Evolutionary conservation across 768 basidiomycete genomes (phyloP).

Genomic region (Rhodotorula taiwanensis): DNA sequence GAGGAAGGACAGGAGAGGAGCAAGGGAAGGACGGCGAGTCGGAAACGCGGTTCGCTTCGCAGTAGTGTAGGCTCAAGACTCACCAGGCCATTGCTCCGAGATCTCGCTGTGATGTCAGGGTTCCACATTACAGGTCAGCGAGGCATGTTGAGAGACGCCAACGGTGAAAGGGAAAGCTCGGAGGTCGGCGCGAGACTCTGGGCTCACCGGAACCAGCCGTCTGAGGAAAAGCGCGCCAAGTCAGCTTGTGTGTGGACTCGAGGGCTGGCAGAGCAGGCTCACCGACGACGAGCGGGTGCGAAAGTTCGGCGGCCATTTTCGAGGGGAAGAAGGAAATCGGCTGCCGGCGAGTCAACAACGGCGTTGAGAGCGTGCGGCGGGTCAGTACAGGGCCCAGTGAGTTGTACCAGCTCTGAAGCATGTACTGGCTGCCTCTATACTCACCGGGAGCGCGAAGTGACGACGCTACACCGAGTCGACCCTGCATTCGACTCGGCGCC

Average conservation of each 20-base stretch:
- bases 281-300: slow-evolving; percentile 47
- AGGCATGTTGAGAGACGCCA: neutral
- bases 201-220: slow-evolving; percentile 47
- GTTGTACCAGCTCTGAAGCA: no score
- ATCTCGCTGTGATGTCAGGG: no score
- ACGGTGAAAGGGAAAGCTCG: neutral
- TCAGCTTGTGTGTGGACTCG: neutral
- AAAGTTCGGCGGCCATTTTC: slow-evolving; percentile 36
- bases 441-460: no score
- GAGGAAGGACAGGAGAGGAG: neutral
- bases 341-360: no score
- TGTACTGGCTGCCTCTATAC: no score
- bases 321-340: neutral
- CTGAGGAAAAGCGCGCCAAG: slow-evolving; percentile 26
- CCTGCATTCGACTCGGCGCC: no score
- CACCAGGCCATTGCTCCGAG: slow-evolving; percentile 49
- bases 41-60: neutral
- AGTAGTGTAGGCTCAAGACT: slow-evolving; percentile 27
- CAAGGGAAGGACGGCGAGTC: neutral
- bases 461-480: no score
- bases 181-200: neutral
- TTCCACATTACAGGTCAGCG: no score
- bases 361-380: no score
- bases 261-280: no score
- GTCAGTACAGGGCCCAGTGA: no score